phyloP scores from a whole-genome alignment of 2,329 filamentous ascomycete genomes.

The Hymenoscyphus fructigenus region DNA sequence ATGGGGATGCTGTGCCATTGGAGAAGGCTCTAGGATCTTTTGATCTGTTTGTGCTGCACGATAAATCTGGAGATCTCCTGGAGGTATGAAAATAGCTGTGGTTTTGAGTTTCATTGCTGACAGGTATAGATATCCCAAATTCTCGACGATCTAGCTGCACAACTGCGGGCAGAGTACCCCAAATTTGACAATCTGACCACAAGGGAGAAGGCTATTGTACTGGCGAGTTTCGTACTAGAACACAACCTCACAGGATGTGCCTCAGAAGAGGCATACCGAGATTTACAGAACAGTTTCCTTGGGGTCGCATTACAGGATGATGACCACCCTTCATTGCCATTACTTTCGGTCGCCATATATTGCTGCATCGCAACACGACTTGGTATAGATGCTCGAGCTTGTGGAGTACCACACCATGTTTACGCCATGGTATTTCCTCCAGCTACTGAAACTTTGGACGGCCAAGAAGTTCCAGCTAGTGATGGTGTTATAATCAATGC shows the following conservation, averaged over 20 bases:
- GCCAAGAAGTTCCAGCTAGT: conserved; percentile 39
- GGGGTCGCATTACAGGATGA: conserved; percentile 73
- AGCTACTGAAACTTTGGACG: conserved; percentile 60
- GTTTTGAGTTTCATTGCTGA: conserved; percentile 9
- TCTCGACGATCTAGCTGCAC: conserved; percentile 61
- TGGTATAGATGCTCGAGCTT: conserved; percentile 74
- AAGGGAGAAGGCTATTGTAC: conserved; percentile 63
- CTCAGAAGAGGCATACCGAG: conserved; percentile 68
- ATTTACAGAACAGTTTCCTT: conserved; percentile 83
- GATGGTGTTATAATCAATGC: conserved; percentile 40
- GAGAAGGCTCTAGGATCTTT: conserved; percentile 79
- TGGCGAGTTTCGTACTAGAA: conserved; percentile 68
- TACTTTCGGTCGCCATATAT: conserved; percentile 86
- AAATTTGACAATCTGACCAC: conserved; percentile 57
- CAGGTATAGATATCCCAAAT: conserved; percentile 54
- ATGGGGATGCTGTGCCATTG: conserved; percentile 54
- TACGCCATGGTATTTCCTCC: conserved; percentile 73
- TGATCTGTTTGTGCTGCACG: conserved; percentile 83
- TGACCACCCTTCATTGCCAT: conserved; percentile 76
- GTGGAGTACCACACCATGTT: conserved; percentile 81
- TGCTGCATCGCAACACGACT: conserved; percentile 74
- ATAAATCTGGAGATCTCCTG: conserved; percentile 69
- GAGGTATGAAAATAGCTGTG: conserved; percentile 47
- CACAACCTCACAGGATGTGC: conserved; percentile 70
- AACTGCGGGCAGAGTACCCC: conserved; percentile 54